A percentile compares a stretch with the other conserved stretches of the same genome.
Conservation (phyloP, 1,284 basidiomycete species). For the Anthracocystis setariae region DNA sequence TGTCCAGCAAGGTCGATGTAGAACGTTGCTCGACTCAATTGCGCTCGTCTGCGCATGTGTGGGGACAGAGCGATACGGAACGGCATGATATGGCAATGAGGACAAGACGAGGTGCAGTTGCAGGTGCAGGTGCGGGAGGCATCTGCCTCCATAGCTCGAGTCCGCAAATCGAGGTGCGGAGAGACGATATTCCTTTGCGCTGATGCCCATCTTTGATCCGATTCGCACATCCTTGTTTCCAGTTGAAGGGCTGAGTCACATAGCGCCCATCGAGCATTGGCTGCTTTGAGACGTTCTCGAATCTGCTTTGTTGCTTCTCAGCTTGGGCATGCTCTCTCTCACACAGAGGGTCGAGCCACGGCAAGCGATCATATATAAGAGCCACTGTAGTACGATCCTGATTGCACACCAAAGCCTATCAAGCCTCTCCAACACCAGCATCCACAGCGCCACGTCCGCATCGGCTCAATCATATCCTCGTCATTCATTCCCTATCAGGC, state of each 20-base stretch:
- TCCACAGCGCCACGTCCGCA: too few relatives aligned
- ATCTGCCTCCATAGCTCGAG: neutral
- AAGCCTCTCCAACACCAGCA: too few relatives aligned
- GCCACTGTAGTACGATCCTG: too few relatives aligned
- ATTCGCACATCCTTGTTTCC: too few relatives aligned
- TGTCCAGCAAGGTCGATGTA: constrained; percentile 2
- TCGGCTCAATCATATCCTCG: too few relatives aligned
- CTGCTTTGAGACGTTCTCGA: neutral
- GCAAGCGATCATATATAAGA: too few relatives aligned
- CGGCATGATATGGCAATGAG: neutral
- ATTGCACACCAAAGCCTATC: too few relatives aligned
- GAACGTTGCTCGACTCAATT: neutral
- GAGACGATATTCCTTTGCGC: neutral
- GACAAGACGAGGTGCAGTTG: neutral
- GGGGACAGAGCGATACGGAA: neutral
- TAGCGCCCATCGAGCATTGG: neutral
- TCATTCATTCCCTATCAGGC: too few relatives aligned
- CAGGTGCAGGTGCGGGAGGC: neutral
- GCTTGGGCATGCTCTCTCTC: too few relatives aligned
- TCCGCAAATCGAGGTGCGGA: constrained; percentile 17
- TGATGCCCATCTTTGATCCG: too few relatives aligned
- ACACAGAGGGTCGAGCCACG: too few relatives aligned
- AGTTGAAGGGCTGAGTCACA: constrained; percentile 16
- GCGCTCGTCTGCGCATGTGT: neutral
- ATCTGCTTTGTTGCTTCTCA: neutral